These are phyloP conservation scores for Echites panduratus DNA, from an alignment of 257 asterid species.

Conservation along the genomic window DNA sequence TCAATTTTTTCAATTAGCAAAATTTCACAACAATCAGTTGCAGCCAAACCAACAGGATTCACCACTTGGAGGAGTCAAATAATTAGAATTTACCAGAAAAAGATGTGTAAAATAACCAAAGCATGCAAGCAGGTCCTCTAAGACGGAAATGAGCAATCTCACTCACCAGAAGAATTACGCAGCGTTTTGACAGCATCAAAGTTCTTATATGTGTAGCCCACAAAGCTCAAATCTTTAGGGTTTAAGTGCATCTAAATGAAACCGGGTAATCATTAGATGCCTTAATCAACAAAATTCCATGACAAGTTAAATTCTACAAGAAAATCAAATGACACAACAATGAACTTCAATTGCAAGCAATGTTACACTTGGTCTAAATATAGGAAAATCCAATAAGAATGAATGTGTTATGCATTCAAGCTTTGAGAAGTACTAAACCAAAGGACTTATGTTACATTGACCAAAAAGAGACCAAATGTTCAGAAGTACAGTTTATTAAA, in stretches of 20 bases:
- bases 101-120: not conserved
- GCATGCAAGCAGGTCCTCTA: not conserved
- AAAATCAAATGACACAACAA: not conserved
- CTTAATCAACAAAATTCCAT: not conserved
- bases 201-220: slow-evolving; percentile 92
- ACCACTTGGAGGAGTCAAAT: not conserved
- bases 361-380: not conserved
- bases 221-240: slow-evolving; percentile 79
- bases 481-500: not conserved
- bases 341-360: not conserved
- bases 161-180: slow-evolving; percentile 59
- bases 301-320: not conserved
- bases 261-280: slow-evolving; percentile 18
- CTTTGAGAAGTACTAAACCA: not conserved
- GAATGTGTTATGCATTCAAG: not conserved
- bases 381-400: not conserved
- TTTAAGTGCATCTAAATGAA: slow-evolving; percentile 46
- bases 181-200: slow-evolving; percentile 88
- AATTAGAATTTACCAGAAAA: not conserved
- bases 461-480: not conserved
- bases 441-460: not conserved
- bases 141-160: slow-evolving; percentile 3
- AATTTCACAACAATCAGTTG: not conserved
- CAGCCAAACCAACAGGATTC: not conserved
- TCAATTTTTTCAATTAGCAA: not conserved